These are phyloP conservation scores for Candida coleopterorum DNA, from an alignment of 805 yeast genomes.

Conservation along the genomic window DNA sequence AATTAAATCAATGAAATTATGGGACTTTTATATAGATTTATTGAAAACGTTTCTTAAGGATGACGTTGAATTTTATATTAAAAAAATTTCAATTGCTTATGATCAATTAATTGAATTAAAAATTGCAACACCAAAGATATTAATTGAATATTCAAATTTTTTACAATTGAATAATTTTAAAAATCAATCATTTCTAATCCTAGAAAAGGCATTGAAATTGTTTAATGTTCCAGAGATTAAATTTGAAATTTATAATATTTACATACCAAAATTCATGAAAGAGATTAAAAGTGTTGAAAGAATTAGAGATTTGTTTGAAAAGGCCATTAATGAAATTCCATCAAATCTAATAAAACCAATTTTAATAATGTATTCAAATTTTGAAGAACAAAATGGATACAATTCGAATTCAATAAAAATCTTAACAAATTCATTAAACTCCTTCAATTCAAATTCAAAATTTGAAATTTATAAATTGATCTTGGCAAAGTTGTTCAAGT, in stretches of 20 bases:
- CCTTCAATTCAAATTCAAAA: conserved; percentile 13
- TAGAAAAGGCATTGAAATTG: conserved; percentile 63
- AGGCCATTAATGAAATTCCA: conserved; percentile 32
- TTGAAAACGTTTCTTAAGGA: conserved; percentile 50
- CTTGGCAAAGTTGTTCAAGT: conserved; percentile 7
- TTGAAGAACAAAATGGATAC: conserved; percentile 56
- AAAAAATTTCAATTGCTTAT: conserved; percentile 22
- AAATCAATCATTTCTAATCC: conserved; percentile 53
- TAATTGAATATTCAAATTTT: conserved; percentile 63
- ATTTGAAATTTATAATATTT: conserved; percentile 69
- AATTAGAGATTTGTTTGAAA: conserved; percentile 71
- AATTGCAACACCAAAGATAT: conserved; percentile 62
- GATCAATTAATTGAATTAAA: conserved; percentile 37
- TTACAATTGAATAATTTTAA: conserved; percentile 43
- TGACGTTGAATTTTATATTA: conserved; percentile 18
- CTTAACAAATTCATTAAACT: conserved; percentile 12
- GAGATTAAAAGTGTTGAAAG: conserved; percentile 14
- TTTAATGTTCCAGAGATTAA: conserved; percentile 51
- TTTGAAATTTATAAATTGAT: conserved; percentile 16
- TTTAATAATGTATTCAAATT: conserved; percentile 51
- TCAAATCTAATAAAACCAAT: conserved; percentile 43
- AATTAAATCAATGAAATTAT: conserved; percentile 57
- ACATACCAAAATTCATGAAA: conserved; percentile 45
- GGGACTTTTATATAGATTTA: conserved; percentile 72
- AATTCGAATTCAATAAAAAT: conserved; percentile 38